Base-by-base conservation (phyloP, 805 yeast genomes). In the Sungouiozyma intestinalis region DNA sequence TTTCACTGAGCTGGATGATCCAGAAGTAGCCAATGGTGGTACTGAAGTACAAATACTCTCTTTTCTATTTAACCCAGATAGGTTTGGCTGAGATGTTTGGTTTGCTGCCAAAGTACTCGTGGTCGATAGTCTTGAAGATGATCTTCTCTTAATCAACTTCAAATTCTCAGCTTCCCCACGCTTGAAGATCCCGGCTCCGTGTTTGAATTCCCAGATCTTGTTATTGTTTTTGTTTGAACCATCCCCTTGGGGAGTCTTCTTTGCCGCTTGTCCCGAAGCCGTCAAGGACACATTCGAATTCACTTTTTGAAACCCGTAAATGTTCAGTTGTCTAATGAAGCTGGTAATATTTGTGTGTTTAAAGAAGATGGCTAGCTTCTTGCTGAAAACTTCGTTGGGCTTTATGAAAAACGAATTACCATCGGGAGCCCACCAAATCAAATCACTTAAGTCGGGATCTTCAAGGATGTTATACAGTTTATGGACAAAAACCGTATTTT, bases 381-480 rank as follows among this genome's bases (percentile, higher is more conserved):
- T 79, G 42, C 90, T 76, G 55, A 92, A 88, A 58, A 81, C 88
- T 59, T 88, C 95, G 40, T 82, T 81, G 0, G 96, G 96, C 3
- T 74, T 64, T n/a, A 90, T 76, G 43, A 77, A 73, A 53, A 92
- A 92, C 4, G 88, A 76, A 39, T 79, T 84, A 45, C 75, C 74
- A 9, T 77, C 54, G 9, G 75, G 69, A 1, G 85, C 64, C 97
- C 97, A 90, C 79, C 90, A 80, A 18, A 90, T 90, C 33, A 90
- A 69, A 55, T 82, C 92, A 43, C 74, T 66, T 29, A 90, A 66
- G 21, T 73, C 63, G 2, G 68, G 67, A 57, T 90, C 96, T 52
- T 88, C 94, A 39, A 90, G 72, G 94, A 90, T 90, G 48, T 81
- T 78, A 68, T 85, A 88, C 19, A 90, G 73, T 58, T 90, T 90